phyloP scores from a whole-genome alignment of 1,284 basidiomycete genomes.

The Apiotrichum porosum region DNA sequence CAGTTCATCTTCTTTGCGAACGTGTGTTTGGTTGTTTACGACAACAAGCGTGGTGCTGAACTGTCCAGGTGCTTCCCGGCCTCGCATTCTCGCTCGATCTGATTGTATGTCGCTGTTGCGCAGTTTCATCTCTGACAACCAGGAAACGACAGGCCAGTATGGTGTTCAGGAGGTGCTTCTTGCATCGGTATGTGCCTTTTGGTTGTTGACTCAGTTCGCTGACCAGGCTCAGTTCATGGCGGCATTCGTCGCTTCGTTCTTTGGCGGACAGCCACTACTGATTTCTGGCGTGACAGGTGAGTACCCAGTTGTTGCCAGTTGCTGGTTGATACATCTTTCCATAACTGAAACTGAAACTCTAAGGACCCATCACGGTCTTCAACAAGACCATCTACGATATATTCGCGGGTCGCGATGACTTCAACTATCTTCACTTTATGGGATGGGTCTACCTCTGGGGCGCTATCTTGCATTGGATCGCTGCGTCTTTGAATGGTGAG shows the following conservation, averaged over 20 bases:
- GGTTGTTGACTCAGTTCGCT: neutral
- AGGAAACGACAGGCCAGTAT: constrained; percentile 77
- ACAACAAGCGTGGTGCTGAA: no score
- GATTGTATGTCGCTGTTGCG: constrained; percentile 59
- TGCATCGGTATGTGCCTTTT: constrained; percentile 44
- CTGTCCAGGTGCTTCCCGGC: constrained; percentile 64
- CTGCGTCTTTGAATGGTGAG: constrained; percentile 77
- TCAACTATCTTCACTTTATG: constrained; percentile 74
- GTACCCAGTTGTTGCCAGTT: constrained; percentile 20
- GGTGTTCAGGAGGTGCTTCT: constrained; percentile 77
- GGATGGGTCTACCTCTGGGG: constrained; percentile 93
- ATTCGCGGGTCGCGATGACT: constrained; percentile 49
- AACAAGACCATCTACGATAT: constrained; percentile 88
- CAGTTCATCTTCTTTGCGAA: constrained; percentile 48
- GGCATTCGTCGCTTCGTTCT: constrained; percentile 81
- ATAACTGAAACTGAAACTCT: constrained; percentile 1
- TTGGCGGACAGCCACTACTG: constrained; percentile 85
- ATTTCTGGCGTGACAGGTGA: constrained; percentile 88
- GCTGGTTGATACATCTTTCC: no score
- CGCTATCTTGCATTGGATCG: constrained; percentile 85
- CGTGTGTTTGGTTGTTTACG: no score
- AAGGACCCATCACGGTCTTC: constrained; percentile 81
- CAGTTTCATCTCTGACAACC: neutral
- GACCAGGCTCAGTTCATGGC: constrained; percentile 73
- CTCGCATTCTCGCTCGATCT: constrained; percentile 90